Evolutionary conservation across 2,329 filamentous ascomycete genomes (phyloP).

Genomic region (Cladosporium sp.): DNA sequence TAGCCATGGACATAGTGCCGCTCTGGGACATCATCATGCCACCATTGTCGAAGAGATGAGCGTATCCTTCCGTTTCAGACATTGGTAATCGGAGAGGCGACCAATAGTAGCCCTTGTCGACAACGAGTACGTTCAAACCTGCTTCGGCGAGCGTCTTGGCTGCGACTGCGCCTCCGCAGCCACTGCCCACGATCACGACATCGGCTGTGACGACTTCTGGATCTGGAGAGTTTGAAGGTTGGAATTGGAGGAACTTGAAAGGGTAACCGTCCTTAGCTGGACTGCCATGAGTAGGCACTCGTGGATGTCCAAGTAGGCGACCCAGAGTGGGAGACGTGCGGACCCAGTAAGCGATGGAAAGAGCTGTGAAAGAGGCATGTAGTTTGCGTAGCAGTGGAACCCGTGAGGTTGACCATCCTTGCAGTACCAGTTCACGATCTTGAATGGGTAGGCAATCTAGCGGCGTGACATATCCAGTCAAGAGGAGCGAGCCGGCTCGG

Average conservation of each 20-base stretch:
- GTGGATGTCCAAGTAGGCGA: constrained; percentile 58
- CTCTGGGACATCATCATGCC: constrained; percentile 58
- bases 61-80: constrained; percentile 59
- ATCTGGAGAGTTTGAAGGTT: constrained; percentile 38
- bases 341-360: constrained; percentile 58
- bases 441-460: constrained; percentile 61
- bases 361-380: constrained; percentile 55
- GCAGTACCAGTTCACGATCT: constrained; percentile 62
- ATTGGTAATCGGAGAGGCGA: constrained; percentile 72
- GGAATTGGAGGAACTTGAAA: constrained; percentile 63
- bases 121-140: constrained; percentile 72
- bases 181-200: constrained; percentile 81
- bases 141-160: constrained; percentile 80
- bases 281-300: constrained; percentile 56
- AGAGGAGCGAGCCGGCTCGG: constrained; percentile 60
- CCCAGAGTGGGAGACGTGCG: constrained; percentile 58
- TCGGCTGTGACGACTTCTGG: constrained; percentile 71
- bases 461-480: constrained; percentile 67
- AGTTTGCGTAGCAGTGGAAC: constrained; percentile 57
- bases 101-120: constrained; percentile 81
- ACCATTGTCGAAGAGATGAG: constrained; percentile 69
- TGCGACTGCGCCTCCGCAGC: constrained; percentile 78
- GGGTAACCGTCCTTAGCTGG: constrained; percentile 52
- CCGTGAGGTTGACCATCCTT: constrained; percentile 61
- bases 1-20: constrained; percentile 57